These are phyloP conservation scores for Hyparrhenia diplandra DNA, from an alignment of 176 grass and related monocot species.

Conservation along the genomic window DNA sequence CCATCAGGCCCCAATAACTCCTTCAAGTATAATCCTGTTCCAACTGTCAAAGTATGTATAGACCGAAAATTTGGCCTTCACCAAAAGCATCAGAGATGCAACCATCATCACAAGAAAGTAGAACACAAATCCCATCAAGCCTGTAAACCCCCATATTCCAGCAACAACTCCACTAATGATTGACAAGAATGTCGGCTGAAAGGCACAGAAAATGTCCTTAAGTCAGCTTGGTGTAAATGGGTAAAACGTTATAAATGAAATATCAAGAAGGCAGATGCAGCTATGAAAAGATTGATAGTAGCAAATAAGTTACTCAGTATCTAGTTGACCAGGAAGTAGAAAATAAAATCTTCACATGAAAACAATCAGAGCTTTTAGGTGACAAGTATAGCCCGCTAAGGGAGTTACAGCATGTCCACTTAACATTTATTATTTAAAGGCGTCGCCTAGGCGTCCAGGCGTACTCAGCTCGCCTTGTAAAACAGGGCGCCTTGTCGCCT, in stretches of 20 bases:
- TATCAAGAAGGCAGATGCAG: not conserved
- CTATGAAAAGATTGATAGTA: not conserved
- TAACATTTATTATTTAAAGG: too few species aligned
- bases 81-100: slow-evolving; percentile 49
- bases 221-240: not conserved
- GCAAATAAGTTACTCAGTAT: not conserved
- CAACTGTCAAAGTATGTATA: slow-evolving; percentile 72
- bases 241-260: not conserved
- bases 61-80: slow-evolving; percentile 73
- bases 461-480: too few species aligned
- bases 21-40: slow-evolving; percentile 84
- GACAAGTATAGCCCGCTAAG: not conserved
- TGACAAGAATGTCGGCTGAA: slow-evolving; percentile 84
- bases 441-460: too few species aligned
- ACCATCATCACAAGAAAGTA: slow-evolving; percentile 78
- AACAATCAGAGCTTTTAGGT: not conserved
- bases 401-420: not conserved
- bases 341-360: not conserved
- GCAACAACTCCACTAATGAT: slow-evolving; percentile 89
- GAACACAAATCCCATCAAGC: slow-evolving; percentile 70
- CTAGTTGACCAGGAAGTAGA: not conserved
- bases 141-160: slow-evolving; percentile 81
- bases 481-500: too few species aligned
- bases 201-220: slow-evolving; percentile 3
- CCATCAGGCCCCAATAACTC: slow-evolving; percentile 87